phyloP scores from a whole-genome alignment of 768 basidiomycete species.

The Termitomyces sp. region DNA sequence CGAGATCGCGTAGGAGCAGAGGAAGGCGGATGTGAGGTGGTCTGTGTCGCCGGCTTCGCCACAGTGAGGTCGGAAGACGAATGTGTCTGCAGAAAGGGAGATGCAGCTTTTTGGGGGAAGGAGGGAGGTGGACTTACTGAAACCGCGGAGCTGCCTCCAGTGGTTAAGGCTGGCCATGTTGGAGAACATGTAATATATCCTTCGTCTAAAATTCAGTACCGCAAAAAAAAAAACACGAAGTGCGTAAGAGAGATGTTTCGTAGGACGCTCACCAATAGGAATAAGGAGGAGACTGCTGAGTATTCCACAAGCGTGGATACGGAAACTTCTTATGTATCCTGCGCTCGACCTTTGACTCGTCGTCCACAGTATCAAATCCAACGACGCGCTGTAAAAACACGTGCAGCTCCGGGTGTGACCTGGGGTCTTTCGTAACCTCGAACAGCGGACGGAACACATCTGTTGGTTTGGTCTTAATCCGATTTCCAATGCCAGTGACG shows the following conservation, averaged over 20 bases:
- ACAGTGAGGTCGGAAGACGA: conserved; percentile 93
- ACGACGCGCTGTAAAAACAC: conserved; percentile 92
- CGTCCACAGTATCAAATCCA: conserved; percentile 98
- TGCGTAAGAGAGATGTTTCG: too few species aligned
- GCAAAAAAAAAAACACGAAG: not conserved
- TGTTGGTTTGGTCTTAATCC: conserved; percentile 20
- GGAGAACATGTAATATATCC: conserved; percentile 97
- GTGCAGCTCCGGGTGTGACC: conserved; percentile 88
- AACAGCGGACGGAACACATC: conserved; percentile 93
- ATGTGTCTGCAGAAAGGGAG: conserved; percentile 63
- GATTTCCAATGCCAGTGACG: too few species aligned
- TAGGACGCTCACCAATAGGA: conserved; percentile 74
- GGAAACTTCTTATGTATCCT: conserved; percentile 93
- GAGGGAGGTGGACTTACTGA: conserved; percentile 49
- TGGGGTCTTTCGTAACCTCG: conserved; percentile 91
- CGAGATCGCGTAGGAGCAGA: conserved; percentile 96
- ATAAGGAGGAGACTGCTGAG: conserved; percentile 86
- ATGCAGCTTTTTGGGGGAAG: too few species aligned
- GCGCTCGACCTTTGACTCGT: conserved; percentile 92
- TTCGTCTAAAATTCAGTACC: conserved; percentile 20
- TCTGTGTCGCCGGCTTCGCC: conserved; percentile 99
- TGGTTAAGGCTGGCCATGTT: conserved; percentile 94
- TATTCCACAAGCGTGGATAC: conserved; percentile 86
- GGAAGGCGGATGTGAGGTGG: conserved; percentile 92
- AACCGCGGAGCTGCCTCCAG: conserved; percentile 83